phyloP scores from a whole-genome alignment of 2,329 filamentous ascomycete species.

The Myriosclerotinia curreyana region DNA sequence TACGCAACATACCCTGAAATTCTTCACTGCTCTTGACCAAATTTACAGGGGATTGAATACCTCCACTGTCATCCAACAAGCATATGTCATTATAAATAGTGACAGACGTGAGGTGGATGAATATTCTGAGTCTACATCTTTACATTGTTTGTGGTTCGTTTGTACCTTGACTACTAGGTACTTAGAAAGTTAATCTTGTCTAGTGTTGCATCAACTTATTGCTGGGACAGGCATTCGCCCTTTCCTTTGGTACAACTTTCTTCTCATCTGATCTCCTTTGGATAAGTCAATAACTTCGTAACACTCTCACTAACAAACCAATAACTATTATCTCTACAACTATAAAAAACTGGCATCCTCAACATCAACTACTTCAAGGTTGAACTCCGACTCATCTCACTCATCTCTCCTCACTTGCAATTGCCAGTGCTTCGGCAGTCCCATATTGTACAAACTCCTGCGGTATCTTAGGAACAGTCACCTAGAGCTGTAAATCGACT shows the following conservation, averaged over 20 bases:
- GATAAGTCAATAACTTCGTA: neutral
- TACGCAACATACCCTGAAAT: neutral
- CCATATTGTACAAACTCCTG: neutral
- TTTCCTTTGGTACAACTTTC: neutral
- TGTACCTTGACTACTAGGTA: neutral
- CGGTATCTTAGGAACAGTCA: neutral
- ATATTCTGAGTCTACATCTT: neutral
- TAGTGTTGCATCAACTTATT: neutral
- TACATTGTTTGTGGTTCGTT: neutral
- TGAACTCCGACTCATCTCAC: neutral
- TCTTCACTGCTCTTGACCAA: neutral
- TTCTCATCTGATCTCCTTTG: neutral
- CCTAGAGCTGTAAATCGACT: neutral
- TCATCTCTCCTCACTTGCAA: neutral
- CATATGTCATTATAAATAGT: neutral
- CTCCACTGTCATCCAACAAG: neutral
- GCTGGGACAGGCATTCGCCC: neutral
- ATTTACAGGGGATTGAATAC: neutral
- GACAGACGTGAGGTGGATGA: neutral
- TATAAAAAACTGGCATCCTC: neutral
- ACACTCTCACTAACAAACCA: neutral
- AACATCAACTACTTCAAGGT: neutral
- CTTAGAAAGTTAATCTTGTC: neutral
- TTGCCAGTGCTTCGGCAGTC: neutral
- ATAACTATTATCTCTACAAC: neutral